These are phyloP conservation scores for Priceomyces fermenticarens DNA, from an alignment of 805 yeast genomes.

Conservation along the genomic window DNA sequence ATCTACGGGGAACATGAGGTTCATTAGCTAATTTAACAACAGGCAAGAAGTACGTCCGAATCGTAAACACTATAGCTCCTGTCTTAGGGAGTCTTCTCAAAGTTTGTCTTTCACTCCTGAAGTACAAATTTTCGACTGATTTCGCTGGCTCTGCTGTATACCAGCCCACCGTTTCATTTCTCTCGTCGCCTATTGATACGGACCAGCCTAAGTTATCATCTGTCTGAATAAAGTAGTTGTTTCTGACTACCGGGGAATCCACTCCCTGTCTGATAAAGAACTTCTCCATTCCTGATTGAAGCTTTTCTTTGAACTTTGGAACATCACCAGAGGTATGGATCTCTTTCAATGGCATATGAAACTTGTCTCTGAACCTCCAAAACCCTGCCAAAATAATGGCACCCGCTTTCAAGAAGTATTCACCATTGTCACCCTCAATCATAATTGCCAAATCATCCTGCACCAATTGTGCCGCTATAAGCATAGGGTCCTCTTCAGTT, in stretches of 20 bases:
- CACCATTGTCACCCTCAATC: slow-evolving; percentile 58
- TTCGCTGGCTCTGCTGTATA: slow-evolving; percentile 54
- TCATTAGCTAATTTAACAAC: slow-evolving; percentile 52
- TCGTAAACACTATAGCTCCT: slow-evolving; percentile 58
- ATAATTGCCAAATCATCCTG: slow-evolving; percentile 70
- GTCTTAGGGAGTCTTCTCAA: slow-evolving; percentile 57
- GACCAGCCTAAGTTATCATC: slow-evolving; percentile 67
- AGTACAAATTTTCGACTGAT: slow-evolving; percentile 45
- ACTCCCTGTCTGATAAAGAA: slow-evolving; percentile 55
- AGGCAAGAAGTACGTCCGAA: slow-evolving; percentile 63
- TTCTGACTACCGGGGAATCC: slow-evolving; percentile 65
- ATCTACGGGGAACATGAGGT: slow-evolving; percentile 59
- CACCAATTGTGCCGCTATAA: slow-evolving; percentile 52
- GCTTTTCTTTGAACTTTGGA: slow-evolving; percentile 58
- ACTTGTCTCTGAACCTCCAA: slow-evolving; percentile 65
- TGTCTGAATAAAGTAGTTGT: slow-evolving; percentile 64
- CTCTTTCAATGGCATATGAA: slow-evolving; percentile 49
- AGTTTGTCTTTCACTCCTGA: slow-evolving; percentile 64
- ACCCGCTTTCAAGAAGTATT: slow-evolving; percentile 57
- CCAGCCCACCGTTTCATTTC: slow-evolving; percentile 56
- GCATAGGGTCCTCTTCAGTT: slow-evolving; percentile 53
- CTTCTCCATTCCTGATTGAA: slow-evolving; percentile 63
- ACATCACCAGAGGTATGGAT: slow-evolving; percentile 70
- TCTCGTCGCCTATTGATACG: slow-evolving; percentile 57
- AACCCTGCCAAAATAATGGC: slow-evolving; percentile 65